Evolutionary conservation across 139 green algal species (phyloP), one percentile per base, ranked within the genome.

Genomic region (Coccomyxa sp.): DNA sequence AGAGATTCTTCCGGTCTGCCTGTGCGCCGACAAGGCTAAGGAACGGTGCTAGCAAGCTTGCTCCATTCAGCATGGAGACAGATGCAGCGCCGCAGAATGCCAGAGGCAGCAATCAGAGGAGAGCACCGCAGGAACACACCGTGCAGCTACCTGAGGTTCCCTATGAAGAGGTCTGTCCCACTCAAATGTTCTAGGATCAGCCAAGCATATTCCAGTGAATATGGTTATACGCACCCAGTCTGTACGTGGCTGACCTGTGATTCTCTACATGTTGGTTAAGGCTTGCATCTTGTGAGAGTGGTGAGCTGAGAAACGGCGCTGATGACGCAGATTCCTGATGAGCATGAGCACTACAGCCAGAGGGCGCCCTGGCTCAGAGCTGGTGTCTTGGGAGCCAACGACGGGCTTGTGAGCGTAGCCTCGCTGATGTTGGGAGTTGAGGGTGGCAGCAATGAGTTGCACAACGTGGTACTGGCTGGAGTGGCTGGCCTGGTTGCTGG

Each of bases 401-500:
- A 94, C 68, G 89, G 89, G 22, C 79, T 94, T 4, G 89, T 94
- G 12, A 86, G 77, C 8, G 82, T 86, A 0, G 87, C 90, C 0
- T 84, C 85, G 0, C 79, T 93, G n/a, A 90, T 95, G 84, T 84
- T 94, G 77, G 90, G 90, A 35, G 86, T 93, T 33, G 81, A 68
- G 29, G 78, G 77, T 41, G 83, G 83, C 70, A 81, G 69, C 70
- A 7, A 80, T 35, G 44, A 81, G 39, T 70, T 85, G 55, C 68
- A 79, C 36, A 85, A 82, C 5, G 73, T 92, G n/a, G 50, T 85
- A 4, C 73, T 92, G 55, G 83, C 87, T 29, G 90, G 89, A 14
- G 50, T 94, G 27, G 89, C 92, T 8, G 85, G 87, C 24, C 82
- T 93, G 68, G 85, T 96, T n/a, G 88, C 82, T 8, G 92, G 92